Percentiles rank a stretch among this genome's conserved stretches.
These are phyloP conservation scores for Xylaria sp. DNA, from an alignment of 495 filamentous ascomycete genomes.

Conservation along the genomic window DNA sequence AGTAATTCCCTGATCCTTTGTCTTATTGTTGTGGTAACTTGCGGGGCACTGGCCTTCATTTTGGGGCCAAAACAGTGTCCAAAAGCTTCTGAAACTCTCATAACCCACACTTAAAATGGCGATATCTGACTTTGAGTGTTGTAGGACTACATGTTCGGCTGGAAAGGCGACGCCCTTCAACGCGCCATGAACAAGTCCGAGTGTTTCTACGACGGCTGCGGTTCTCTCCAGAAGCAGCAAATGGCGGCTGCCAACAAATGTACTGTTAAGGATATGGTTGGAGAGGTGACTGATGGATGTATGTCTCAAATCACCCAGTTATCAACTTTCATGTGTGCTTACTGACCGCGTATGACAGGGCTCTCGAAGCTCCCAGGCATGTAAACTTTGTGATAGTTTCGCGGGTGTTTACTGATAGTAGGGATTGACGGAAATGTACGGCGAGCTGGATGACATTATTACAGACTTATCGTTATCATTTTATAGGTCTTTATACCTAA, in stretches of 20 bases:
- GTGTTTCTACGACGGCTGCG: conserved; percentile 55
- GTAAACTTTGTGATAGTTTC: not conserved
- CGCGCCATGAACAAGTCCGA: conserved; percentile 48
- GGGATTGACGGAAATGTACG: not conserved
- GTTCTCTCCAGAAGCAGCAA: conserved; percentile 52
- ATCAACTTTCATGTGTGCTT: not conserved
- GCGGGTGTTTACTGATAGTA: not conserved
- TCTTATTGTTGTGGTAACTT: too few relatives aligned
- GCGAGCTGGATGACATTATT: not conserved
- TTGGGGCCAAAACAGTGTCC: too few relatives aligned
- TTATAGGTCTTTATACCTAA: conserved; percentile 4
- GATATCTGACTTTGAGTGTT: too few relatives aligned
- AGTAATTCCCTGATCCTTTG: too few relatives aligned
- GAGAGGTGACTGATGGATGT: conserved; percentile 50
- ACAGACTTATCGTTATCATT: not conserved
- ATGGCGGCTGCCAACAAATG: conserved; percentile 53
- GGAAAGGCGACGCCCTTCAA: conserved; percentile 53
- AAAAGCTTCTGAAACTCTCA: too few relatives aligned
- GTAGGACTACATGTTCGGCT: conserved; percentile 57
- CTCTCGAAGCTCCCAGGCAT: conserved; percentile 20
- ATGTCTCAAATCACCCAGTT: not conserved
- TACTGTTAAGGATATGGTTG: conserved; percentile 47
- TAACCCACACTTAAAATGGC: too few relatives aligned
- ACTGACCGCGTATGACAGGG: conserved; percentile 10
- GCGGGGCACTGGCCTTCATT: too few relatives aligned